A percentile compares a stretch with the other conserved stretches of the same genome.
Evolutionary conservation across 306 rosid genomes (phyloP).

Genomic region (Citrullus amarus): DNA sequence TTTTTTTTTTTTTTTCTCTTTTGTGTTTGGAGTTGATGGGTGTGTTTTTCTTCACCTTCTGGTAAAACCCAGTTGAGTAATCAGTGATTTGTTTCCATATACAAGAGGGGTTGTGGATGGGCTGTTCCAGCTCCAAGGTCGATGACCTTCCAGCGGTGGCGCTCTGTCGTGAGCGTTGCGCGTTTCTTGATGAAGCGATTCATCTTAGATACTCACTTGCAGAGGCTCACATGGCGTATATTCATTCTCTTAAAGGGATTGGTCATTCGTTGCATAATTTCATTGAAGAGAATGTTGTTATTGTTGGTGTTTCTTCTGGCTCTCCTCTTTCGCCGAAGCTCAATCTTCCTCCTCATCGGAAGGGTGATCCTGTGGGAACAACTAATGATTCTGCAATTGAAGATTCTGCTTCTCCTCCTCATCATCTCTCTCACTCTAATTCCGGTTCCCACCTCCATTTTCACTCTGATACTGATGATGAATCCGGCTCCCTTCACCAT

Average conservation of each 20-base stretch:
- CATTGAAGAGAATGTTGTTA: conserved; percentile 22
- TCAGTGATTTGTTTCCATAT: not conserved
- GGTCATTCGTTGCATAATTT: conserved; percentile 61
- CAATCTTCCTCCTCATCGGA: conserved; percentile 33
- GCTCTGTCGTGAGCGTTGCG: conserved; percentile 65
- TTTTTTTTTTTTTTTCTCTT: not conserved
- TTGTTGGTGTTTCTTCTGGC: conserved; percentile 10
- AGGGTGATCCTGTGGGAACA: conserved; percentile 19
- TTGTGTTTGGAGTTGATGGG: conserved; percentile 4
- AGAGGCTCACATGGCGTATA: conserved; percentile 59
- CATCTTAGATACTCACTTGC: conserved; percentile 61
- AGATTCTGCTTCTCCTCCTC: conserved; percentile 18
- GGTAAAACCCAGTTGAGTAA: not conserved
- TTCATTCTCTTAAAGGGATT: conserved; percentile 47
- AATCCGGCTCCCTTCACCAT: conserved; percentile 32
- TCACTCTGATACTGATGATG: conserved; percentile 45
- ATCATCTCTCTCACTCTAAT: conserved; percentile 25
- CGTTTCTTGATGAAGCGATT: conserved; percentile 68
- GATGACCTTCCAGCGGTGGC: conserved; percentile 92
- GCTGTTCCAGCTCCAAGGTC: conserved; percentile 82
- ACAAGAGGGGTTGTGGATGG: conserved; percentile 25
- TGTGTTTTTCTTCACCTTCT: not conserved
- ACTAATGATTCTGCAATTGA: not conserved
- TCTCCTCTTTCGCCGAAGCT: conserved; percentile 25
- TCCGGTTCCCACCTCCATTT: conserved; percentile 73